phyloP scores from a whole-genome alignment of 2,329 filamentous ascomycete species.

The Harringtonia aguacate region DNA sequence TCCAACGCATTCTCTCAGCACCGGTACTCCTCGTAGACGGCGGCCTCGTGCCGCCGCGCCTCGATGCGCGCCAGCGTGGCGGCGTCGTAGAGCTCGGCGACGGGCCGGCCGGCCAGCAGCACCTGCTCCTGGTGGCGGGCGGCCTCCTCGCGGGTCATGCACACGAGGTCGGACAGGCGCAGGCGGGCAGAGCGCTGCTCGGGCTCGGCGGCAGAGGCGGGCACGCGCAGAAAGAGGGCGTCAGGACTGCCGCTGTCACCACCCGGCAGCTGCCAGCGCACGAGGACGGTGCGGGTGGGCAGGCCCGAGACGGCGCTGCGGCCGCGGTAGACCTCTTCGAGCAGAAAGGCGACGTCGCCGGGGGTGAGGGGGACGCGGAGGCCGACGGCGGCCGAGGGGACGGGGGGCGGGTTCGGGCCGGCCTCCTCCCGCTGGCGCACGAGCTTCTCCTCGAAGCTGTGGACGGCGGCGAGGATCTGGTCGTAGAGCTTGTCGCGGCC shows the following conservation, averaged over 20 bases:
- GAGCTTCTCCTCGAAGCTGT: slow-evolving; percentile 69
- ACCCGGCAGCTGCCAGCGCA: slow-evolving; percentile 52
- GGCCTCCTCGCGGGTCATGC: slow-evolving; percentile 90
- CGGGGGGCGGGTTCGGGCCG: slow-evolving; percentile 14
- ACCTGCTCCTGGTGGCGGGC: slow-evolving; percentile 69
- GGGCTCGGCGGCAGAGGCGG: slow-evolving; percentile 50
- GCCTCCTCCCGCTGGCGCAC: slow-evolving; percentile 34
- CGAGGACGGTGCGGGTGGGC: slow-evolving; percentile 66
- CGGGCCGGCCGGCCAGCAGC: slow-evolving; percentile 54
- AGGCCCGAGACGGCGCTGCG: slow-evolving; percentile 76
- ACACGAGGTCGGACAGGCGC: slow-evolving; percentile 61
- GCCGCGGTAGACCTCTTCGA: slow-evolving; percentile 81
- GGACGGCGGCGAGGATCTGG: slow-evolving; percentile 62
- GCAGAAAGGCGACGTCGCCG: slow-evolving; percentile 75
- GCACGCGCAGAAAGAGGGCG: slow-evolving; percentile 23
- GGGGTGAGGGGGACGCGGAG: slow-evolving; percentile 69
- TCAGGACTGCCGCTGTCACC: slow-evolving; percentile 27
- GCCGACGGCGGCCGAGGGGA: slow-evolving; percentile 48
- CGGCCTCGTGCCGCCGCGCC: slow-evolving; percentile 56
- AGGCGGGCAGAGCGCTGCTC: slow-evolving; percentile 70
- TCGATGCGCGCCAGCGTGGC: slow-evolving; percentile 59
- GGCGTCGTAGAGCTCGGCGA: slow-evolving; percentile 64
- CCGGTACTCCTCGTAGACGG: slow-evolving; percentile 40
- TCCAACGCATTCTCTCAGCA: background rate
- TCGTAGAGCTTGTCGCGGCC: slow-evolving; percentile 88